phyloP scores from a whole-genome alignment of 805 yeast genomes.

The Starmerella asiatica region DNA sequence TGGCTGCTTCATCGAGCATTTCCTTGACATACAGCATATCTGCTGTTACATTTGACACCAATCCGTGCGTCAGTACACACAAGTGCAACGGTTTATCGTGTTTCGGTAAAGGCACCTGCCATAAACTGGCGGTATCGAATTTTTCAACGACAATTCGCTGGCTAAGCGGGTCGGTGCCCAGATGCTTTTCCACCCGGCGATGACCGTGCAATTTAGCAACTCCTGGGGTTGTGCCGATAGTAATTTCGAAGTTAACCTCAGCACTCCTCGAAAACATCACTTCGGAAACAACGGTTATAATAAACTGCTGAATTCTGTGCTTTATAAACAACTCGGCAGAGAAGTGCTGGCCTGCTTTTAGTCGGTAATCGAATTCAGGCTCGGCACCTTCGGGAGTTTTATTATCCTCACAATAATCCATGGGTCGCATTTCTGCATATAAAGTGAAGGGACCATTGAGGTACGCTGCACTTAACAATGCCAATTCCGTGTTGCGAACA shows the following conservation, averaged over 20 bases:
- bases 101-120: conserved; percentile 54
- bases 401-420: conserved; percentile 39
- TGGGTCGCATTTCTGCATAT: conserved; percentile 67
- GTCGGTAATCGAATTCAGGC: conserved; percentile 35
- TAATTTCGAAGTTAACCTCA: conserved; percentile 51
- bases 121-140: conserved; percentile 51
- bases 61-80: conserved; percentile 79
- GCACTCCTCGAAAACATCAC: conserved; percentile 58
- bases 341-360: conserved; percentile 62
- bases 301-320: conserved; percentile 47
- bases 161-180: conserved; percentile 1
- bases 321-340: conserved; percentile 42
- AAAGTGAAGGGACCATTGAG: conserved; percentile 79
- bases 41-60: conserved; percentile 78
- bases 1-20: conserved; percentile 43
- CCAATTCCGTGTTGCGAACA: conserved; percentile 57
- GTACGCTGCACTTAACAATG: conserved; percentile 68
- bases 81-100: conserved; percentile 56
- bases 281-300: conserved; percentile 68
- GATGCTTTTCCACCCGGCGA: conserved; percentile 2
- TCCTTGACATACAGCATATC: conserved; percentile 86
- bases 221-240: conserved; percentile 32
- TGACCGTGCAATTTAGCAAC: conserved; percentile 14
- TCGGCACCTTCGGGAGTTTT: conserved; percentile 18
- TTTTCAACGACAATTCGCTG: conserved; percentile 24